Conservation (phyloP, 768 basidiomycete genomes). For the Lyophyllum shimeji region DNA sequence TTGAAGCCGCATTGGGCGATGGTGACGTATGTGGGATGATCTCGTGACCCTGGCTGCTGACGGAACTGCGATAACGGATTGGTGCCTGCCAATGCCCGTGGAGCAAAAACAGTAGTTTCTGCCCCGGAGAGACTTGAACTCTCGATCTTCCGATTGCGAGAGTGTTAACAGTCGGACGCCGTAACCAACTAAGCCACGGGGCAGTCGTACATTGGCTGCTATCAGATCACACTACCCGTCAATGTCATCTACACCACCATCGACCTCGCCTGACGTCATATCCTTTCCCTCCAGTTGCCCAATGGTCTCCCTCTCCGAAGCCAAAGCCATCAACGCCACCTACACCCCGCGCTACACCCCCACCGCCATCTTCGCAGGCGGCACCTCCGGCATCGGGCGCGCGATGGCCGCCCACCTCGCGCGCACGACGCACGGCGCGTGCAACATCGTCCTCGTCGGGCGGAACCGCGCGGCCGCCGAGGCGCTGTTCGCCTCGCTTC, state of each 20-base stretch:
- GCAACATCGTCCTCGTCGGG: conserved; percentile 53
- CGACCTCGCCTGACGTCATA: not conserved
- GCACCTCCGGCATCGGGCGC: conserved; percentile 49
- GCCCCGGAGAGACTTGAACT: conserved; percentile 6
- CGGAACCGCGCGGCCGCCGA: conserved; percentile 50
- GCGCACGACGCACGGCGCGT: conserved; percentile 45
- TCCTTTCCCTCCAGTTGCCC: not conserved
- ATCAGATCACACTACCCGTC: too few species aligned
- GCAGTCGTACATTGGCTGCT: not conserved
- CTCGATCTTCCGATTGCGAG: not conserved
- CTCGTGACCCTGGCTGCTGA: too few species aligned
- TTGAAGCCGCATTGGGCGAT: too few species aligned
- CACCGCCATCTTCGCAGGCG: conserved; percentile 42
- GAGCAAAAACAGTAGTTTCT: not conserved
- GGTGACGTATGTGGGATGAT: too few species aligned
- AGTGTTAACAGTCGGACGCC: conserved; percentile 3
- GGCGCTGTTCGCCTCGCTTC: conserved; percentile 40
- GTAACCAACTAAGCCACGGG: conserved; percentile 6
- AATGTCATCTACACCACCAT: too few species aligned
- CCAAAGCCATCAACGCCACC: conserved; percentile 32
- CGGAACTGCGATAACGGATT: too few species aligned
- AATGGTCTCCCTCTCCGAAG: conserved; percentile 30
- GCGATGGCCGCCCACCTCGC: conserved; percentile 47
- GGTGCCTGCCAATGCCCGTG: too few species aligned
- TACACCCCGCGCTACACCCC: conserved; percentile 25